Evolutionary conservation across 176 grass and related monocot species (phyloP), one percentile per base, ranked within the genome.

Genomic region (Ensete ventricosum): DNA sequence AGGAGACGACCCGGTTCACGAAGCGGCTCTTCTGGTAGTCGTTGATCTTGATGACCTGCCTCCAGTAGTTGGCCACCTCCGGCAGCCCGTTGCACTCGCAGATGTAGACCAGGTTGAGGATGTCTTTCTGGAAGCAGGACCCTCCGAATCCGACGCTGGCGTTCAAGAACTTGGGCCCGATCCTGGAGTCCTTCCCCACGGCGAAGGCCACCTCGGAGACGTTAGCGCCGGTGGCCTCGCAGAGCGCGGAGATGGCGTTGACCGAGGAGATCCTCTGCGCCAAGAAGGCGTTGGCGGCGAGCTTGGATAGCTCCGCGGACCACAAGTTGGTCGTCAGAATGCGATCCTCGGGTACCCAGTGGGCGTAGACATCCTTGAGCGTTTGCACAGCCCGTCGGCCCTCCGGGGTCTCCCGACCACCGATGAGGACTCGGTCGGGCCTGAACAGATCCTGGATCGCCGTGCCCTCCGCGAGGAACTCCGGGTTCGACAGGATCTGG

Each of bases 61-160:
- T 82, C 87, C 87, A 89, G 73, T 89, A 89, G 77, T 89, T 85
- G 0, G 87, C 87, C 0, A 82, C 87, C 67, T 89, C 87, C 72
- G 83, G 87, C 19, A 89, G 62, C 8, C 87, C 87, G 73, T 89
- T 89, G 87, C 87, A 89, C 76, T 89, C 87, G 0, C 83, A 90
- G 51, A 90, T 90, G 73, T 90, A 90, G 11, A 90, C 84, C 70
- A 90, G 70, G 73, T 90, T 90, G 12, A 90, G 84, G 73, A 90
- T 90, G 27, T 90, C 87, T 74, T 89, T 89, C 82, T 89, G 87
- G 81, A 89, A 88, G 76, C 87, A 88, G 23, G 87, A 88, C 12
- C 87, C 87, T 65, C 87, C 87, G 0, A 88, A 88, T 49, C 87
- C 87, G 27, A 89, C 84, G 66, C 87, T 89, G 53, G 87, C 84